Conservation (phyloP, 2,329 filamentous ascomycete genomes). For the Cryoendolithus antarcticus region DNA sequence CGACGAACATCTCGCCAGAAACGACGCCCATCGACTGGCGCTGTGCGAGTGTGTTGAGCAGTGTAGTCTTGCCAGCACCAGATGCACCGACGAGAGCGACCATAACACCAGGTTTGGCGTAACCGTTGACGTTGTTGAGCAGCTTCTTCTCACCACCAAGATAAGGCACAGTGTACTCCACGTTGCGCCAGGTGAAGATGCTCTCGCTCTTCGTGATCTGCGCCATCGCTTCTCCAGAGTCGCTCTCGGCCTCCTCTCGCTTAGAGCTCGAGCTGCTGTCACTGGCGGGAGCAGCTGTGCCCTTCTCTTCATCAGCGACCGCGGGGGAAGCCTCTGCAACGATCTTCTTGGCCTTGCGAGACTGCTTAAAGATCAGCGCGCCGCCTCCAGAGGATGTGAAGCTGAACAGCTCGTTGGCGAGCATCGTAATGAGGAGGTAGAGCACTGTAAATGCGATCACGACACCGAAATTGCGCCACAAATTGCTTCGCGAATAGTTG, state of each 20-base stretch:
- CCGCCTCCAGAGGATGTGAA: conserved; percentile 53
- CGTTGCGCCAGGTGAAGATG: conserved; percentile 59
- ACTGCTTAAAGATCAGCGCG: conserved; percentile 59
- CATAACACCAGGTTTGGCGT: conserved; percentile 68
- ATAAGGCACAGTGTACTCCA: conserved; percentile 62
- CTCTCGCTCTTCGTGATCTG: conserved; percentile 46
- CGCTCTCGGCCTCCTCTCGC: conserved; percentile 18
- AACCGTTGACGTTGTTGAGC: conserved; percentile 60
- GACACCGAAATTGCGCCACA: conserved; percentile 67
- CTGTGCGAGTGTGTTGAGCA: conserved; percentile 66
- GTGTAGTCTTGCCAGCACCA: conserved; percentile 72
- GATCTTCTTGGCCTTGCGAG: conserved; percentile 48
- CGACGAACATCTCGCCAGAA: conserved; percentile 59
- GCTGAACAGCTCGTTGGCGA: conserved; percentile 58
- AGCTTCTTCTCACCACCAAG: conserved; percentile 50
- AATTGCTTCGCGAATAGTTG: conserved; percentile 43
- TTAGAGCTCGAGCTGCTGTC: conserved; percentile 22
- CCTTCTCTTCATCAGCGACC: conserved; percentile 48
- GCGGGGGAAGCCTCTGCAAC: conserved; percentile 32
- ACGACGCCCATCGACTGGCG: conserved; percentile 55
- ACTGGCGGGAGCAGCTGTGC: conserved; percentile 14
- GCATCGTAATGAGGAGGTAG: conserved; percentile 59
- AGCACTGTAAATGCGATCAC: conserved; percentile 63
- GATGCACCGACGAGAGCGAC: conserved; percentile 71
- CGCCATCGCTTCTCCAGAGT: conserved; percentile 31